Evolutionary conservation across 148 eudicot genomes (phyloP).

Genomic region (Nyssa sinensis): DNA sequence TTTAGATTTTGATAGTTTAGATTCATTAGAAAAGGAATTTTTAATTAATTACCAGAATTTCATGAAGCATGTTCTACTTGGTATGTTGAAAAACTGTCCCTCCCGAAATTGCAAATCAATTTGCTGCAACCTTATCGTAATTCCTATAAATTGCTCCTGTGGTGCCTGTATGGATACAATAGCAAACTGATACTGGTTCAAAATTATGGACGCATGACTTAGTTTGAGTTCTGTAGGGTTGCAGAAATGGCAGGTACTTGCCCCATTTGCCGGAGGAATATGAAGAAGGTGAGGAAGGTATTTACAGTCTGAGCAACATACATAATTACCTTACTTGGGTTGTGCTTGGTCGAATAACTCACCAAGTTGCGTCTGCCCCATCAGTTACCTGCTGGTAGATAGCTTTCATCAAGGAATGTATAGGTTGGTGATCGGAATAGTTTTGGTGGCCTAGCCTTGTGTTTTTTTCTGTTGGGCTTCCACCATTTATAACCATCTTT

Average conservation of each 20-base stretch:
- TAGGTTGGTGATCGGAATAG: not conserved
- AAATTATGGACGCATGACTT: not conserved
- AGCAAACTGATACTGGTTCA: not conserved
- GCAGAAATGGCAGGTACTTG: constrained; percentile 70
- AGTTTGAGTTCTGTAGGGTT: constrained; percentile 46
- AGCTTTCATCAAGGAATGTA: not conserved
- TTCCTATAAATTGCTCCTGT: too few species aligned
- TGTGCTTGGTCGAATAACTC: not conserved
- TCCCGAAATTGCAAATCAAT: not conserved
- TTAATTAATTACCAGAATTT: not conserved
- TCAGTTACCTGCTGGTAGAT: not conserved
- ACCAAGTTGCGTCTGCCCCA: not conserved
- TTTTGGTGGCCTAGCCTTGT: constrained; percentile 10
- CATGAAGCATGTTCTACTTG: not conserved
- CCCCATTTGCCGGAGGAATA: constrained; percentile 73
- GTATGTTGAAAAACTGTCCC: not conserved
- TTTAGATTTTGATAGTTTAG: too few species aligned
- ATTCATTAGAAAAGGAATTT: not conserved
- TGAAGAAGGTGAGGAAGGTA: constrained; percentile 81
- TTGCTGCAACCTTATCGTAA: not conserved
- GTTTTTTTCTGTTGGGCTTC: constrained; percentile 3
- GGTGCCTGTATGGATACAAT: not conserved
- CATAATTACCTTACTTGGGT: not conserved
- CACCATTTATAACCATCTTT: not conserved
- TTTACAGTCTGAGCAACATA: constrained; percentile 49